Evolutionary conservation across 495 filamentous ascomycete species (phyloP).

Genomic region (Copromyces sp.): DNA sequence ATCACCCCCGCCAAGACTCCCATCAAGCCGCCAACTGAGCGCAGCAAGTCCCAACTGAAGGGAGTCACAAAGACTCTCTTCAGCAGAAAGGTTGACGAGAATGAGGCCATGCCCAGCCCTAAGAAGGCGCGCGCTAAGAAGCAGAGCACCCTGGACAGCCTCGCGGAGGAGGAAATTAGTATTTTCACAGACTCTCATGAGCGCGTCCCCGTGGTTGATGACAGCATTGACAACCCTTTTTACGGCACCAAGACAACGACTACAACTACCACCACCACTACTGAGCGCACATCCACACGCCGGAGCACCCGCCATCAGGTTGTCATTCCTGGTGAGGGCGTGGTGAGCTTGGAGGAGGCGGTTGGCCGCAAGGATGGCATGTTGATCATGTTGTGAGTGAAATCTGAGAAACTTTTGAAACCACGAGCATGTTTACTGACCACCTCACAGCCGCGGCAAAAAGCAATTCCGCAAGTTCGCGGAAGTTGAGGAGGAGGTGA

Average conservation of each 20-base stretch:
- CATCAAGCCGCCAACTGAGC: slow-evolving; percentile 50
- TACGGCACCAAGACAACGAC: slow-evolving; percentile 32
- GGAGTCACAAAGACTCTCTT: slow-evolving; percentile 71
- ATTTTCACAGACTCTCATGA: slow-evolving; percentile 90
- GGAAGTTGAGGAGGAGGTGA: slow-evolving; percentile 18
- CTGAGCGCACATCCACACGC: slow-evolving; percentile 21
- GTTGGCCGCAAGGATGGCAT: slow-evolving; percentile 65
- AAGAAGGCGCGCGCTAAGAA: slow-evolving; percentile 45
- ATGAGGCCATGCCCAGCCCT: slow-evolving; percentile 49
- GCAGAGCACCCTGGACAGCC: slow-evolving; percentile 54
- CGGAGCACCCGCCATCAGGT: slow-evolving; percentile 38
- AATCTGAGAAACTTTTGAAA: background rate
- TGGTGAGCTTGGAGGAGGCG: slow-evolving; percentile 50
- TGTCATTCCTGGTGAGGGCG: slow-evolving; percentile 40
- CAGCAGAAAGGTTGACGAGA: slow-evolving; percentile 18
- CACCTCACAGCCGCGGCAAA: slow-evolving; percentile 66
- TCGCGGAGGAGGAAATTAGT: slow-evolving; percentile 51
- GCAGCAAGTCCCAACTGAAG: slow-evolving; percentile 43
- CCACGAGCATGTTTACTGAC: slow-evolving; percentile 12
- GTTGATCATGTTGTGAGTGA: slow-evolving; percentile 76
- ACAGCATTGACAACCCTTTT: slow-evolving; percentile 66
- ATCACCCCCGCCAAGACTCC: slow-evolving; percentile 91
- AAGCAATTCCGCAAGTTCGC: slow-evolving; percentile 65
- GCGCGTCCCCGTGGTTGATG: slow-evolving; percentile 63
- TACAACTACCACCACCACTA: slow-evolving; percentile 13